Conservation (phyloP, 352 stramenopile species). For the Pythium oligandrum region DNA sequence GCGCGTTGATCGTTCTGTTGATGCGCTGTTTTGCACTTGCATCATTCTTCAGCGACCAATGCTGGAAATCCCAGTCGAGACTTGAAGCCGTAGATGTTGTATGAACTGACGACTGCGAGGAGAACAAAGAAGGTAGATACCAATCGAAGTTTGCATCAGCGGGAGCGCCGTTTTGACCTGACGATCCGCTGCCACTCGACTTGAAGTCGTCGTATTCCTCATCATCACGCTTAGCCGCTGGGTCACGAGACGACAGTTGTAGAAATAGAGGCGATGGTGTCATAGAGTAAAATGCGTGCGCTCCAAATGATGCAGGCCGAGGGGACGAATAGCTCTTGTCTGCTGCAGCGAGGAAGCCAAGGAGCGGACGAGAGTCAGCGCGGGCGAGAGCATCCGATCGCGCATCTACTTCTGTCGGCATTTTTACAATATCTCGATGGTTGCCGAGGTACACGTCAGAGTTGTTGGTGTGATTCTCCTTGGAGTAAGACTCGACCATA, state of each 20-base stretch:
- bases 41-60: constrained; percentile 31
- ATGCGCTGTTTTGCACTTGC: constrained; percentile 2
- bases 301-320: constrained; percentile 31
- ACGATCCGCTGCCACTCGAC: constrained; percentile 2
- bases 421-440: no score
- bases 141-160: constrained; percentile 63
- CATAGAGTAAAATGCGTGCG: constrained; percentile 40
- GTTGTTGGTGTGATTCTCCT: not conserved
- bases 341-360: constrained; percentile 17
- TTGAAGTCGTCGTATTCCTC: constrained; percentile 17
- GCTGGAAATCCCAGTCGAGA: constrained; percentile 78
- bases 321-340: constrained; percentile 29
- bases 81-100: constrained; percentile 43
- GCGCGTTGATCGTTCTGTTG: no score
- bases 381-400: not conserved
- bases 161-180: constrained; percentile 8
- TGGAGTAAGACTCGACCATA: not conserved
- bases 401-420: not conserved
- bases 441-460: no score
- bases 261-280: constrained; percentile 46
- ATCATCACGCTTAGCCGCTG: not conserved
- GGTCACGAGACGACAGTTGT: constrained; percentile 31
- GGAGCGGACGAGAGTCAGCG: constrained; percentile 5
- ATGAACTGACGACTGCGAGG: constrained; percentile 55
- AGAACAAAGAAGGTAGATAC: constrained; percentile 74